Conservation (phyloP, 805 yeast species). For the Hanseniaspora occidentalis region DNA sequence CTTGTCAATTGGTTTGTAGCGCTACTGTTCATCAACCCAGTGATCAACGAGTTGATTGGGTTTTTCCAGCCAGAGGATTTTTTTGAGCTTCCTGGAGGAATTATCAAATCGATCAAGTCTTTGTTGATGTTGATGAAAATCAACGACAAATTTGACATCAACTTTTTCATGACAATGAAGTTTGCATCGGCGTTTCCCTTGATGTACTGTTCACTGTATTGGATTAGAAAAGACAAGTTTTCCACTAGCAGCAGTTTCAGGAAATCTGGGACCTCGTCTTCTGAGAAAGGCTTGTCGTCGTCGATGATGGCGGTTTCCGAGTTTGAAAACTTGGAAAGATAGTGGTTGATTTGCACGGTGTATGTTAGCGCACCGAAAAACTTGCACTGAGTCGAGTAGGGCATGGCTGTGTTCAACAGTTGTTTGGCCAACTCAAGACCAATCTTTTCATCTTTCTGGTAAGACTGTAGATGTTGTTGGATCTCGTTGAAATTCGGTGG, state of each 20-base stretch:
- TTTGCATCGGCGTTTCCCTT: background rate
- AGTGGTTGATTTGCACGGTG: constrained; percentile 20
- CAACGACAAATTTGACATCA: constrained; percentile 24
- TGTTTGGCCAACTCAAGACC: constrained; percentile 20
- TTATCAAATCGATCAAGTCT: constrained; percentile 4
- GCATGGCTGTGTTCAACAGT: constrained; percentile 9
- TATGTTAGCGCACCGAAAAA: constrained; percentile 26
- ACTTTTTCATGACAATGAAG: constrained; percentile 15
- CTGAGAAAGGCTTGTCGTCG: background rate
- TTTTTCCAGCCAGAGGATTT: constrained; percentile 19
- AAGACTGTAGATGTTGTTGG: constrained; percentile 19
- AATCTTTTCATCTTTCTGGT: constrained; percentile 17
- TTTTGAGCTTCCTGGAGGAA: constrained; percentile 3
- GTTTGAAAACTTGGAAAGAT: background rate
- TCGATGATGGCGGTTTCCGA: constrained; percentile 1
- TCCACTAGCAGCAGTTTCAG: background rate
- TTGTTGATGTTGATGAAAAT: constrained; percentile 20
- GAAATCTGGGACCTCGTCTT: background rate
- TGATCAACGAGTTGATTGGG: constrained; percentile 20
- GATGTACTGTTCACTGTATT: background rate
- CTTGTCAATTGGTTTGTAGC: constrained; percentile 19
- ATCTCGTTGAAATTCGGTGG: constrained; percentile 18
- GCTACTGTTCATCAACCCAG: constrained; percentile 10
- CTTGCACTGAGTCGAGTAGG: constrained; percentile 17
- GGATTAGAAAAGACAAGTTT: background rate